Base-by-base conservation (phyloP, 2,329 filamentous ascomycete genomes). In the Orbilia brochopaga region DNA sequence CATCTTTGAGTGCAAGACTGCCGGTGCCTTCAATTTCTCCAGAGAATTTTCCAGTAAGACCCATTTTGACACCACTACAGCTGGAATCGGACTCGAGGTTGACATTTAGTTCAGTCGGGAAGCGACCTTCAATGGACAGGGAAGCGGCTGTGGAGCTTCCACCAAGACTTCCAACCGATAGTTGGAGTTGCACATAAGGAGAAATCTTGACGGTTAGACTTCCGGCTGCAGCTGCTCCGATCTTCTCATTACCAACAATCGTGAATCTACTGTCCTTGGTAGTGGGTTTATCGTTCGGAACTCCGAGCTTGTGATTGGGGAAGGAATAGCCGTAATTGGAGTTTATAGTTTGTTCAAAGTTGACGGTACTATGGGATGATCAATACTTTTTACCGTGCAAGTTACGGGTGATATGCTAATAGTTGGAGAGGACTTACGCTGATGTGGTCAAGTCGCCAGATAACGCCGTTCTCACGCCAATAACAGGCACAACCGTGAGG, bases 281-380 rank as follows among this genome's bases (percentile, higher is more conserved):
- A 17, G 55, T 52, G 1, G 61, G 61, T 30, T 57, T 23, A 17
- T 57, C 42, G 1, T 52, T 57, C 17, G 61, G 52, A 44, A 64
- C 61, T 42, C 52, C 61, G 23, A 64, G 61, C 32, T 64, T 64
- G 57, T 64, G 42, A 32, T 64, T 64, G 21, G 61, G 61, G 32
- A 64, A 64, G 21, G 61, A 64, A 55, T 64, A 64, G 53, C 52
- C 61, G 32, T 64, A 64, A 57, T 64, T 64, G 21, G 61, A 64
- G 32, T 64, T 64, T 13, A 64, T 23, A 15, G 11, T 21, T 57
- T 64, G 61, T 24, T 64, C 52, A 52, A 52, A 64, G 21, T 64
- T 64, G 52, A 64, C 42, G 32, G 61, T 64, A 27, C 61, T 64
- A 57, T 57, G 44, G 57, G 15, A 64, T 44, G 61, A 32, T 64